These are phyloP conservation scores for Podosphaera leucotricha DNA, from an alignment of 2,329 filamentous ascomycete genomes.

Conservation along the genomic window DNA sequence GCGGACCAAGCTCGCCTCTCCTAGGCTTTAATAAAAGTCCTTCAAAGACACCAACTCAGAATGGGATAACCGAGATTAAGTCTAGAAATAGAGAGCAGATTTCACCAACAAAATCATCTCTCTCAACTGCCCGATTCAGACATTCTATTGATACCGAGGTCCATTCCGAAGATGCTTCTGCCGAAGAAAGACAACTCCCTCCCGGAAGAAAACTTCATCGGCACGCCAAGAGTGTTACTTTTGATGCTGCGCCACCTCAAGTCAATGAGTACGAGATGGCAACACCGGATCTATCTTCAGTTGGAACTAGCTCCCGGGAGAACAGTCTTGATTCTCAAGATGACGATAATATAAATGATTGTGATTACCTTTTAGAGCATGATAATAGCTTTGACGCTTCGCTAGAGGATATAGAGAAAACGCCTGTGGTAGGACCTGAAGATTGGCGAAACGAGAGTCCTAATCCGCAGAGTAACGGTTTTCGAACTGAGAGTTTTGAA, in stretches of 20 bases:
- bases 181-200: conserved; percentile 33
- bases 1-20: conserved; percentile 29
- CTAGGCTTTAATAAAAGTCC: conserved; percentile 16
- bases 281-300: conserved; percentile 82
- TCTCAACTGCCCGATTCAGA: conserved; percentile 40
- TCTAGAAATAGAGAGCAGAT: conserved; percentile 45
- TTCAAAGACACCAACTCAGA: conserved; percentile 14
- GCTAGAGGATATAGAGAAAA: conserved; percentile 88
- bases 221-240: conserved; percentile 91
- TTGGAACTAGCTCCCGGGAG: conserved; percentile 73
- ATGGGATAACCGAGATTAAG: conserved; percentile 8
- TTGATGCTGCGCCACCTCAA: conserved; percentile 78
- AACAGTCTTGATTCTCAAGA: conserved; percentile 79
- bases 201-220: conserved; percentile 49
- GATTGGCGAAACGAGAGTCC: conserved; percentile 68
- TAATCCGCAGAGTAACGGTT: conserved; percentile 9
- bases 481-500: conserved; percentile 18
- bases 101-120: conserved; percentile 75
- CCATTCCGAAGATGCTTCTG: conserved; percentile 42
- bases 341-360: conserved; percentile 35
- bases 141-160: conserved; percentile 44
- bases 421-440: conserved; percentile 88
- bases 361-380: conserved; percentile 31
- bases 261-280: conserved; percentile 97
- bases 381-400: conserved; percentile 87